phyloP scores from a whole-genome alignment of 1,284 basidiomycete species.

The Irpex rosettiformis region DNA sequence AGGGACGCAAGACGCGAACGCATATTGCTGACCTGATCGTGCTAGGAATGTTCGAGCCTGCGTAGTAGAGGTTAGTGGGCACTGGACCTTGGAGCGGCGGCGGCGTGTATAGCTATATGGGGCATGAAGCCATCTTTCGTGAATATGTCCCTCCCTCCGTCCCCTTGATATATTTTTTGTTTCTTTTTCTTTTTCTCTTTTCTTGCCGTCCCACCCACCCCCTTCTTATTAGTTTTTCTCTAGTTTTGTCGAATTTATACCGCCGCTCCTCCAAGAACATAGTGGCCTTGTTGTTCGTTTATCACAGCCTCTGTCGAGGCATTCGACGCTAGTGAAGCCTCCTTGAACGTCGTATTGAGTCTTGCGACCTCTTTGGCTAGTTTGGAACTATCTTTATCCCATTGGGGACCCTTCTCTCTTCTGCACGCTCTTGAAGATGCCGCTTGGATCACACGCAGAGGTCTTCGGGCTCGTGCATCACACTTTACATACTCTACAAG shows the following conservation, averaged over 20 bases:
- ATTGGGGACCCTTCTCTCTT: neutral
- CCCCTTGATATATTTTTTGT: neutral
- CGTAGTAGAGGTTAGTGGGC: neutral
- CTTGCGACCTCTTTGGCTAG: no score
- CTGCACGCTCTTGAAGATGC: neutral
- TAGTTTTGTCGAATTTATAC: neutral
- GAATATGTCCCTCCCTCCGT: neutral
- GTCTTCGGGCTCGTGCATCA: neutral
- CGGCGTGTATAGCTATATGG: neutral
- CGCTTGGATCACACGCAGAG: no score
- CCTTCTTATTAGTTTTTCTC: neutral
- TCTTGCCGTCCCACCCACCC: neutral
- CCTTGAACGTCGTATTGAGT: no score
- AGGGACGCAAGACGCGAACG: neutral
- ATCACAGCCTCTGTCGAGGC: no score
- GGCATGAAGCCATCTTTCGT: neutral
- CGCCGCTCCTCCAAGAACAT: neutral
- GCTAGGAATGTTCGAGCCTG: neutral
- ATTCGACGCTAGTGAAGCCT: no score
- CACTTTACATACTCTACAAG: neutral
- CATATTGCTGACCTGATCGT: neutral
- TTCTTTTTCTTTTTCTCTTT: neutral
- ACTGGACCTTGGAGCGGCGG: neutral
- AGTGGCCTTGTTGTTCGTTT: neutral
- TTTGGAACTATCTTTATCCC: neutral